These are phyloP conservation scores for Citrus cavaleriei DNA, from an alignment of 345 rosid species.

Conservation along the genomic window DNA sequence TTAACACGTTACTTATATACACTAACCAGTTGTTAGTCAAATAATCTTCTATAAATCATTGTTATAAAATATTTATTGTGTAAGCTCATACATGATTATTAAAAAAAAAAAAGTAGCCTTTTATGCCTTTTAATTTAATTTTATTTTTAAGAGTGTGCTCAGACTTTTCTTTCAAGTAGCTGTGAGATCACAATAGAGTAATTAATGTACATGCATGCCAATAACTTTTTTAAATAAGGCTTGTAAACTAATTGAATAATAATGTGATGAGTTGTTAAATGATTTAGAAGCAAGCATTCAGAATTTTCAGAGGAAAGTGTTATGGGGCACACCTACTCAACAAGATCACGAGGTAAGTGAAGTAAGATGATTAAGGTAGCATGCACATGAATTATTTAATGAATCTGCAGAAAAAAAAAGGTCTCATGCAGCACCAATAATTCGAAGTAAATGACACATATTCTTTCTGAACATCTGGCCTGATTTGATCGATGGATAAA, in stretches of 20 bases:
- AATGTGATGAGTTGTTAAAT: neutral
- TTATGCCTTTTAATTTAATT: too few relatives aligned
- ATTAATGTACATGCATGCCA: too few relatives aligned
- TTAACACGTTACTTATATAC: too few relatives aligned
- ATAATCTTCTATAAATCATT: neutral
- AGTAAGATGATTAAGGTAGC: slow-evolving; percentile 1
- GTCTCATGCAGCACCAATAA: neutral
- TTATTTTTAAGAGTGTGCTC: too few relatives aligned
- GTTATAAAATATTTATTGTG: neutral
- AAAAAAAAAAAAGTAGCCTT: too few relatives aligned
- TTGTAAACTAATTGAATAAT: too few relatives aligned
- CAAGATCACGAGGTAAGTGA: slow-evolving; percentile 6
- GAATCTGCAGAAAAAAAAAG: neutral
- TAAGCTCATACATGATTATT: neutral
- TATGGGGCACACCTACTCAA: neutral
- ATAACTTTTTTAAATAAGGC: too few relatives aligned
- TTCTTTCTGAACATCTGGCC: neutral
- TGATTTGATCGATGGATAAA: neutral
- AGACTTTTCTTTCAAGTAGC: too few relatives aligned
- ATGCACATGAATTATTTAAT: neutral
- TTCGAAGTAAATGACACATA: neutral
- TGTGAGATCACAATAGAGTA: too few relatives aligned
- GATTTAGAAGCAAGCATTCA: neutral
- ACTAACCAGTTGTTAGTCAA: neutral
- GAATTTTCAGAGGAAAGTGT: neutral